Evolutionary conservation across 176 grass and related monocot genomes (phyloP), one percentile per base, ranked within the genome.

Genomic region (Saccharum officinarum): DNA sequence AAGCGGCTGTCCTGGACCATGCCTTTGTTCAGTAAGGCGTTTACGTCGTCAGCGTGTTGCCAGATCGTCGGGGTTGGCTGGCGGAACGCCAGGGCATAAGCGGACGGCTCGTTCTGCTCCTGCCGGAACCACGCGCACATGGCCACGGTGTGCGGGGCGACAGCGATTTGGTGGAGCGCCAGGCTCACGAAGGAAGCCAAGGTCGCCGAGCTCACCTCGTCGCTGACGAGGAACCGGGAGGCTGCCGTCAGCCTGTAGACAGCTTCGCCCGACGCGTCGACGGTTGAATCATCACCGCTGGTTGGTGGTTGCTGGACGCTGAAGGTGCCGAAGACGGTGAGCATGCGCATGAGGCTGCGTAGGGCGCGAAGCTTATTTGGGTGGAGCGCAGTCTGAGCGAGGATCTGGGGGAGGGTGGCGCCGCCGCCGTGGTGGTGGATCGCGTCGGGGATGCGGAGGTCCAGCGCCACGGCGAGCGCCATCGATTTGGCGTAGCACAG

Each of bases 1-100:
- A 79, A 22, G 30, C 23, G 36, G 38, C 82, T 63, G 33, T 86
- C 83, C 2, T 36, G n/a, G 6, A 30, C 62, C 83, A 90, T 83
- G 23, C 7, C 84, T 33, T 54, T 69, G 39, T 90, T 79, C n/a
- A 90, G 45, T 23, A 83, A 0, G 1, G 15, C 17, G 54, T 57
- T 57, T 0, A 9, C 6, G 63, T 82, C 82, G 8, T 34, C 15
- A 7, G 79, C 45, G 22, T 67, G 10, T n/a, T 86, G 64, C 52
- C 73, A 90, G 31, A 68, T 4, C 14, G 31, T 34, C 1, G 4
- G 8, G 26, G 1, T 3, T 49, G 14, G 0, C 50, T 57, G 49
- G 15, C 15, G 0, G 49, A 17, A 52, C 49, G 18, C 54, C 54
- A 57, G 54, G 20, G 1, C 2, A 9, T 22, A 20, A 7, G 18